Conservation (phyloP, 805 yeast species). For the Nakazawaea ambrosiae region DNA sequence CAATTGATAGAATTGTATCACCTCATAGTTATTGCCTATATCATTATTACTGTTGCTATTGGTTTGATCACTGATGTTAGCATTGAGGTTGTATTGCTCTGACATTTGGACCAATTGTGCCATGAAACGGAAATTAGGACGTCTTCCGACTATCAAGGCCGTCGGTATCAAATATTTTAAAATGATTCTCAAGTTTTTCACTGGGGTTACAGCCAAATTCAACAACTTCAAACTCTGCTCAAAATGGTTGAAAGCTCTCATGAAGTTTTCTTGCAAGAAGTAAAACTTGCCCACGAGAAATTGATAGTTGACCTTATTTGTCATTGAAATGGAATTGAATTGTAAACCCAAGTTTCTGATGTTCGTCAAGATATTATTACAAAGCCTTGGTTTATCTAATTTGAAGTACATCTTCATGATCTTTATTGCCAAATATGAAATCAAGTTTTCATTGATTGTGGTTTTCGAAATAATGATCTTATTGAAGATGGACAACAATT, state of each 20-base stretch:
- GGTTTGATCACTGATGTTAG: too few relatives aligned
- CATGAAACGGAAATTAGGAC: constrained; percentile 30
- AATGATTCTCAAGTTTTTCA: constrained; percentile 27
- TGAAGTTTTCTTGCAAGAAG: constrained; percentile 42
- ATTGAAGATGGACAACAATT: constrained; percentile 42
- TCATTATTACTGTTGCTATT: constrained; percentile 1
- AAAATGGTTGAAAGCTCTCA: constrained; percentile 40
- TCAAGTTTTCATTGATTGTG: constrained; percentile 34
- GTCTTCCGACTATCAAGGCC: constrained; percentile 44
- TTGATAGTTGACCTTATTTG: constrained; percentile 45
- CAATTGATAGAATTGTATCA: constrained; percentile 29
- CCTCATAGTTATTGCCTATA: constrained; percentile 14
- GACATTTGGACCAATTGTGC: constrained; percentile 1
- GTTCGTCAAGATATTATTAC: constrained; percentile 56
- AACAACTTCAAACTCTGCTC: constrained; percentile 39
- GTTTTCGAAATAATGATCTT: constrained; percentile 40
- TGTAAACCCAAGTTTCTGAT: constrained; percentile 44
- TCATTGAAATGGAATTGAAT: constrained; percentile 30
- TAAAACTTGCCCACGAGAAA: constrained; percentile 48
- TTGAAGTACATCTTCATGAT: constrained; percentile 46
- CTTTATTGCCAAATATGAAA: constrained; percentile 40
- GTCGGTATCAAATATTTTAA: constrained; percentile 45
- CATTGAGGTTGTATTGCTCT: too few relatives aligned
- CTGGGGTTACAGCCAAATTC: constrained; percentile 20
- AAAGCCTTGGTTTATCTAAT: constrained; percentile 48